These are phyloP conservation scores for Pseudonectria foliicola DNA, from an alignment of 2,329 filamentous ascomycete species.

Conservation along the genomic window DNA sequence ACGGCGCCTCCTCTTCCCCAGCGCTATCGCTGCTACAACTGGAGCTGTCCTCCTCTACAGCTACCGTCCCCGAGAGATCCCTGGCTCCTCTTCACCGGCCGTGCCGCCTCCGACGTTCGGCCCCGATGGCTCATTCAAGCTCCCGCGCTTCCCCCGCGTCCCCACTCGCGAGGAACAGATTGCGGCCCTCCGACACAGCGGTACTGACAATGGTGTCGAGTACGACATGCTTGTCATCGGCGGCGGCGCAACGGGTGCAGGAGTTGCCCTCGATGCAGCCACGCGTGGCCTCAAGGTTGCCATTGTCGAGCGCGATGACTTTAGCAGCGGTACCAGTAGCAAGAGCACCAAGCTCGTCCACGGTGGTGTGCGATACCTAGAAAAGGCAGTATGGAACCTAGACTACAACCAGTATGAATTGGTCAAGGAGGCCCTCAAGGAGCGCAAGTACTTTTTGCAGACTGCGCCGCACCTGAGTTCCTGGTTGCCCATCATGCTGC, in stretches of 20 bases:
- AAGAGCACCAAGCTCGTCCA: constrained; percentile 76
- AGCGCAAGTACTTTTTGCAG: constrained; percentile 68
- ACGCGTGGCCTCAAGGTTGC: constrained; percentile 66
- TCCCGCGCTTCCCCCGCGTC: constrained; percentile 58
- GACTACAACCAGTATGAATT: constrained; percentile 67
- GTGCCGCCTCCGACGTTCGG: constrained; percentile 66
- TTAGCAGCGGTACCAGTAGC: constrained; percentile 64
- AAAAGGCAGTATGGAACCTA: constrained; percentile 69
- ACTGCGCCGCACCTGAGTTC: constrained; percentile 66
- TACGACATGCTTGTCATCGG: constrained; percentile 68
- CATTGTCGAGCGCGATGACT: constrained; percentile 65
- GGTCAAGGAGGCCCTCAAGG: constrained; percentile 65
- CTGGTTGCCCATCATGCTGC: constrained; percentile 72
- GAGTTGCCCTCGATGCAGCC: constrained; percentile 64
- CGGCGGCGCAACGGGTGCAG: constrained; percentile 63
- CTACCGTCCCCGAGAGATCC: constrained; percentile 66
- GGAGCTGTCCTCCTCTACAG: constrained; percentile 41
- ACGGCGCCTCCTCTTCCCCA: constrained; percentile 37
- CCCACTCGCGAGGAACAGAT: constrained; percentile 60
- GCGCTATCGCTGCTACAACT: constrained; percentile 34
- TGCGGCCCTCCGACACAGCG: constrained; percentile 43
- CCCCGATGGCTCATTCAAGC: constrained; percentile 59
- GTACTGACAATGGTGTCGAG: constrained; percentile 33
- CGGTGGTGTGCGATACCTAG: constrained; percentile 66
- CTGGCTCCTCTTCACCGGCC: constrained; percentile 58